Percentiles rank a stretch among this genome's conserved stretches.
Evolutionary conservation across 768 basidiomycete genomes (phyloP).

Genomic region (Xanthoconium stramineum): DNA sequence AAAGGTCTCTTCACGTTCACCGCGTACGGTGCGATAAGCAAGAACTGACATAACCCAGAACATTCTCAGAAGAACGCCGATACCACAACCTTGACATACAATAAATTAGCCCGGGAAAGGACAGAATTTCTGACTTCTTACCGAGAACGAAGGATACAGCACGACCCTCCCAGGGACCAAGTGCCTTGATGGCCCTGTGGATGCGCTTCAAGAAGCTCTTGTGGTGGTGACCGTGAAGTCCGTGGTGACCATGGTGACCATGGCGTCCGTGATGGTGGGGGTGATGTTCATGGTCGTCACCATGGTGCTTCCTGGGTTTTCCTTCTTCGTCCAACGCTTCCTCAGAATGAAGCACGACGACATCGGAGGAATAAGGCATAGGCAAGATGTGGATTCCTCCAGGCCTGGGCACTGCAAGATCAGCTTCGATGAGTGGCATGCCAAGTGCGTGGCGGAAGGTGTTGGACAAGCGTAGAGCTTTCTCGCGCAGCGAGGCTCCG

Average conservation of each 20-base stretch:
- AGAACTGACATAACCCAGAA: slow-evolving; percentile 70
- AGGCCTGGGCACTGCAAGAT: slow-evolving; percentile 4
- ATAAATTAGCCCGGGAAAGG: background rate
- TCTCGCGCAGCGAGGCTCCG: slow-evolving; percentile 40
- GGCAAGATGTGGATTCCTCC: slow-evolving; percentile 31
- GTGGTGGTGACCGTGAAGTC: slow-evolving; percentile 28
- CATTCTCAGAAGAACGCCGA: slow-evolving; percentile 81
- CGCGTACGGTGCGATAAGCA: slow-evolving; percentile 52
- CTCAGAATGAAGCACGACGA: background rate
- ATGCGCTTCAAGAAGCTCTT: slow-evolving; percentile 58
- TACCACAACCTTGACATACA: slow-evolving; percentile 60
- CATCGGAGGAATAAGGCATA: slow-evolving; percentile 10
- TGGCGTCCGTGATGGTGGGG: slow-evolving; percentile 7
- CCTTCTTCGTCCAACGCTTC: slow-evolving; percentile 6
- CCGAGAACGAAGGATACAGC: slow-evolving; percentile 83
- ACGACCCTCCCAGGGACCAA: slow-evolving; percentile 82
- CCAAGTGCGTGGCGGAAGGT: slow-evolving; percentile 55
- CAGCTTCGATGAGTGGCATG: slow-evolving; percentile 42
- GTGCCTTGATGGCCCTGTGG: slow-evolving; percentile 59
- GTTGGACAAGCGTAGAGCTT: slow-evolving; percentile 52
- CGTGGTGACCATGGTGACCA: slow-evolving; percentile 14
- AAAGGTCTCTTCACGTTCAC: slow-evolving; percentile 41
- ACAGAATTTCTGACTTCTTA: slow-evolving; percentile 27
- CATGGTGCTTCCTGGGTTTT: slow-evolving; percentile 11
- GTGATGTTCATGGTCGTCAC: slow-evolving; percentile 1